These are phyloP conservation scores for Fusarium nurragi DNA, from an alignment of 2,329 filamentous ascomycete species.

Conservation along the genomic window DNA sequence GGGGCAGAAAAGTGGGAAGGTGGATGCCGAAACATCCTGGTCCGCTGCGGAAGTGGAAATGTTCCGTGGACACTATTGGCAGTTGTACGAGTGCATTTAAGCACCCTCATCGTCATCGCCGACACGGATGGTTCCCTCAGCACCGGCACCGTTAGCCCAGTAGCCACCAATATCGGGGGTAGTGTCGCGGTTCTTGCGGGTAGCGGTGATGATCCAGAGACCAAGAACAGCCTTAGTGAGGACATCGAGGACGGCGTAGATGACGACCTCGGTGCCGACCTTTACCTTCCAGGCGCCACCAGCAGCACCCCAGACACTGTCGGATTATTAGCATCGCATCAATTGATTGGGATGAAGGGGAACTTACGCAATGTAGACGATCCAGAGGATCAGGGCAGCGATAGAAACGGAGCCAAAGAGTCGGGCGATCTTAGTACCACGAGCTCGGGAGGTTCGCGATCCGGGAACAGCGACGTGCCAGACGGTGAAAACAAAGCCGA, in stretches of 20 bases:
- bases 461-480: constrained; percentile 47
- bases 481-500: constrained; percentile 67
- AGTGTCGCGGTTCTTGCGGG: constrained; percentile 50
- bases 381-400: constrained; percentile 42
- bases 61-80: background rate
- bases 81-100: background rate
- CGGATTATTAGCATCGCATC: background rate
- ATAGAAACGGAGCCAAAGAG: constrained; percentile 43
- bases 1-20: background rate
- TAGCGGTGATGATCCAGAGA: constrained; percentile 48
- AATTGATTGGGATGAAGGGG: fast-evolving
- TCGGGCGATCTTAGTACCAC: constrained; percentile 37
- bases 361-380: constrained; percentile 46
- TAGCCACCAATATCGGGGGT: constrained; percentile 52
- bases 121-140: constrained; percentile 53
- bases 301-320: constrained; percentile 45
- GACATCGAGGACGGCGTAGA: constrained; percentile 47
- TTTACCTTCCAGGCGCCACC: constrained; percentile 41
- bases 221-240: constrained; percentile 46
- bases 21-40: background rate
- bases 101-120: constrained; percentile 51
- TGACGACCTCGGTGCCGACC: constrained; percentile 45
- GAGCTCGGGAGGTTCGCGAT: constrained; percentile 31
- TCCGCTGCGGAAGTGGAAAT: background rate
- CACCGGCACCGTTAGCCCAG: constrained; percentile 50